Percentiles rank a stretch among this genome's conserved stretches.
These are phyloP conservation scores for Kodamaea kaohsiungensis DNA, from an alignment of 805 yeast genomes.

Conservation along the genomic window DNA sequence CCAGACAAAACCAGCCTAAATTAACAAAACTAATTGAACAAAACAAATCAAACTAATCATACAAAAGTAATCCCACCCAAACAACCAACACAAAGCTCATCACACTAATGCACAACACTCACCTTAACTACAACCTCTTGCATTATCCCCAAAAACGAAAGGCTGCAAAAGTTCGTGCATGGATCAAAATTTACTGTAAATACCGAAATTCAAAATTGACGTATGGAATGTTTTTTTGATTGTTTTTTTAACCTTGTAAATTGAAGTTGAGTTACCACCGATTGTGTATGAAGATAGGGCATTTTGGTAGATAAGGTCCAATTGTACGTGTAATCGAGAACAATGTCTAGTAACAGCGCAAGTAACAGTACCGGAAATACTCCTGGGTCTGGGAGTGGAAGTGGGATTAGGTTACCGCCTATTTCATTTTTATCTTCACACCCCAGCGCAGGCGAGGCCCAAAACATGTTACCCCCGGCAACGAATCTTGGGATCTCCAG, in stretches of 20 bases:
- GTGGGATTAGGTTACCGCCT: conserved; percentile 25
- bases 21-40: too few species aligned
- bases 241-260: background rate
- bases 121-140: background rate
- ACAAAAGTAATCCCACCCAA: too few species aligned
- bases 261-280: background rate
- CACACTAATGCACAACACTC: background rate
- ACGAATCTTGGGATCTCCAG: conserved; percentile 24
- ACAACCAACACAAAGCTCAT: background rate
- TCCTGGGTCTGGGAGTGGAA: conserved; percentile 3
- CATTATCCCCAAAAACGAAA: background rate
- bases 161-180: background rate
- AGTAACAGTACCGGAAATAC: conserved; percentile 1
- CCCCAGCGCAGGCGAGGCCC: conserved; percentile 6
- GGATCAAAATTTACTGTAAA: background rate
- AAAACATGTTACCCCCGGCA: conserved; percentile 17
- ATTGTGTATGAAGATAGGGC: background rate
- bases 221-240: conserved; percentile 1
- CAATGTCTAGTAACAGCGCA: conserved; percentile 3
- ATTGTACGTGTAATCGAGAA: background rate
- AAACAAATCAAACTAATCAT: background rate
- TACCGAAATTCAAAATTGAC: background rate
- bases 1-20: too few species aligned
- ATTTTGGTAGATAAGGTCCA: background rate
- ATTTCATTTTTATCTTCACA: conserved; percentile 29